Conservation (phyloP, 2,329 filamentous ascomycete genomes). For the Botrytis medusae region DNA sequence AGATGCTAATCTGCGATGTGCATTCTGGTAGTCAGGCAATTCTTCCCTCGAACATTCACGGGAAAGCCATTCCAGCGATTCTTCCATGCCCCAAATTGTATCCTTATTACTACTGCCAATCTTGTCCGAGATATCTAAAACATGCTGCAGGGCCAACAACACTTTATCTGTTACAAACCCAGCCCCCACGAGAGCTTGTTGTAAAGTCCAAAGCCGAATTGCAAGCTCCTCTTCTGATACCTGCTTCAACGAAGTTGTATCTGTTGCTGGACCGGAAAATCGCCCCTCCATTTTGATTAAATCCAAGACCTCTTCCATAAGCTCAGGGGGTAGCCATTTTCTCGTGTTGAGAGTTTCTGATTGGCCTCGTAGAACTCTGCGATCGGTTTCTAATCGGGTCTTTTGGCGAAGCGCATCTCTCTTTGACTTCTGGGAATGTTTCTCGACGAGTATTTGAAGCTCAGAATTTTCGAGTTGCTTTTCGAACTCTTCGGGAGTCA, state of each 20-base stretch:
- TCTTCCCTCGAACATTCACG: constrained; percentile 68
- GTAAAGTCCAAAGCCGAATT: constrained; percentile 80
- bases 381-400: constrained; percentile 78
- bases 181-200: constrained; percentile 66
- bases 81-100: constrained; percentile 79
- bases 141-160: constrained; percentile 61
- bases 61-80: constrained; percentile 88
- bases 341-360: constrained; percentile 69
- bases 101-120: constrained; percentile 59
- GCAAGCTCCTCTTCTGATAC: constrained; percentile 75
- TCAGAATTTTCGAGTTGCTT: constrained; percentile 87
- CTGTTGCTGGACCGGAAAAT: constrained; percentile 45
- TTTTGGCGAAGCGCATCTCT: constrained; percentile 77
- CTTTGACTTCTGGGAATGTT: constrained; percentile 73
- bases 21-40: constrained; percentile 68
- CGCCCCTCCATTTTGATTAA: constrained; percentile 66
- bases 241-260: constrained; percentile 48
- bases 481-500: constrained; percentile 87
- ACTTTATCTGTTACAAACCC: constrained; percentile 67
- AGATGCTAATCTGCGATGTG: constrained; percentile 33
- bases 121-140: constrained; percentile 66
- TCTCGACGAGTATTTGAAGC: constrained; percentile 83
- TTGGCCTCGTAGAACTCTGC: constrained; percentile 76
- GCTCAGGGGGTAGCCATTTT: constrained; percentile 78
- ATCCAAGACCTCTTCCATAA: constrained; percentile 75